A percentile compares a stretch with the other conserved stretches of the same genome.
These are phyloP conservation scores for Datura wrightii DNA, from an alignment of 257 asterid genomes.

Conservation along the genomic window DNA sequence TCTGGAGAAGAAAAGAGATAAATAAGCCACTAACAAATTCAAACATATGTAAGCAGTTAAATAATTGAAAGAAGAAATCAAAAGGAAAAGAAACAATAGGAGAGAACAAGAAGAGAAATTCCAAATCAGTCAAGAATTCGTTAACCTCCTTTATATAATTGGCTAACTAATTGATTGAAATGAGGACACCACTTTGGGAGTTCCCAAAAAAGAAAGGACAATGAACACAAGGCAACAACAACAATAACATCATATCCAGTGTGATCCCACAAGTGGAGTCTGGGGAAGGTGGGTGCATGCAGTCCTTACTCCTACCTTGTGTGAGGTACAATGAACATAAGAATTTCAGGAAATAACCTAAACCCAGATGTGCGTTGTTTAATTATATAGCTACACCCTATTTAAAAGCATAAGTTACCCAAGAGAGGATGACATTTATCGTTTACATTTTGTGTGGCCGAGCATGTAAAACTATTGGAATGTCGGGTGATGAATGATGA, in stretches of 20 bases:
- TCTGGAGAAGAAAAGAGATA: conserved; percentile 45
- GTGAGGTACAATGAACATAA: neutral
- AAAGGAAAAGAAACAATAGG: conserved; percentile 17
- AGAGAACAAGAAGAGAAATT: neutral
- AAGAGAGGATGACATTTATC: neutral
- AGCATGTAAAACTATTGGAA: neutral
- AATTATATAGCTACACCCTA: neutral
- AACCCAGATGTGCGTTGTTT: neutral
- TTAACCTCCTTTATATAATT: neutral
- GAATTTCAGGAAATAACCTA: neutral
- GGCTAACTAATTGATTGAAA: neutral
- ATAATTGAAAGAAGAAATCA: neutral
- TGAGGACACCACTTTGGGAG: neutral
- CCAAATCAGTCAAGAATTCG: neutral
- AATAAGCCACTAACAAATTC: neutral
- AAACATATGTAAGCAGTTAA: neutral
- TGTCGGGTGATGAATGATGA: neutral
- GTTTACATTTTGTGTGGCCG: neutral
- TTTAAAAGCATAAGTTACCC: neutral
- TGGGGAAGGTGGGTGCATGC: too few species aligned
- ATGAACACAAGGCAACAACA: neutral
- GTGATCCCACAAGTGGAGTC: too few species aligned
- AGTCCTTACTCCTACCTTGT: too few species aligned
- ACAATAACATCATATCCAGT: too few species aligned
- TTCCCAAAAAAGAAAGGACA: neutral